Conservation (phyloP, 148 eudicot genomes). For the Silene latifolia region DNA sequence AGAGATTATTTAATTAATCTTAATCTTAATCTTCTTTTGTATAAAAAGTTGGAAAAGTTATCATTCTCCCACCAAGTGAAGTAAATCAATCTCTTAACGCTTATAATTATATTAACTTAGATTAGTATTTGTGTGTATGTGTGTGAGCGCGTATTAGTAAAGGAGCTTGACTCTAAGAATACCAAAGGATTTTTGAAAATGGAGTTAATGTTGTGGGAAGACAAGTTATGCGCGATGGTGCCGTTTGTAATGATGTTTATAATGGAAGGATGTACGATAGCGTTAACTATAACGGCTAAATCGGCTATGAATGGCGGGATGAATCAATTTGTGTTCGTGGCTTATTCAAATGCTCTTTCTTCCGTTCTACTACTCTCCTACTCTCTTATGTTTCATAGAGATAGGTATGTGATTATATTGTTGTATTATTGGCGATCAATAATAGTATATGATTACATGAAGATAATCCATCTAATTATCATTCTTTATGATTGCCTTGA, state of each 20-base stretch:
- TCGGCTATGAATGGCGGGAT: conserved; percentile 52
- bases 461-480: neutral
- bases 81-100: neutral
- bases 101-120: neutral
- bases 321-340: conserved; percentile 79
- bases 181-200: neutral
- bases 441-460: neutral
- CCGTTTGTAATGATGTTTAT: conserved; percentile 48
- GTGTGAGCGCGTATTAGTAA: neutral
- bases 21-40: neutral
- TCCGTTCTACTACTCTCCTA: conserved; percentile 51
- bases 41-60: conserved; percentile 16
- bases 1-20: neutral
- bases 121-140: conserved; percentile 3
- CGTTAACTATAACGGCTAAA: conserved; percentile 59
- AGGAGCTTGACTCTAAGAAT: no score
- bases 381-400: conserved; percentile 38
- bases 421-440: neutral
- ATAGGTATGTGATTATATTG: conserved; percentile 31
- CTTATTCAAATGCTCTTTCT: conserved; percentile 66
- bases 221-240: conserved; percentile 25
- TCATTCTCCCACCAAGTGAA: conserved; percentile 1
- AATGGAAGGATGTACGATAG: conserved; percentile 64
- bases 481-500: neutral
- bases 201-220: conserved; percentile 18